Evolutionary conservation across 805 yeast species (phyloP).

Genomic region (Myxozyma sirexii): DNA sequence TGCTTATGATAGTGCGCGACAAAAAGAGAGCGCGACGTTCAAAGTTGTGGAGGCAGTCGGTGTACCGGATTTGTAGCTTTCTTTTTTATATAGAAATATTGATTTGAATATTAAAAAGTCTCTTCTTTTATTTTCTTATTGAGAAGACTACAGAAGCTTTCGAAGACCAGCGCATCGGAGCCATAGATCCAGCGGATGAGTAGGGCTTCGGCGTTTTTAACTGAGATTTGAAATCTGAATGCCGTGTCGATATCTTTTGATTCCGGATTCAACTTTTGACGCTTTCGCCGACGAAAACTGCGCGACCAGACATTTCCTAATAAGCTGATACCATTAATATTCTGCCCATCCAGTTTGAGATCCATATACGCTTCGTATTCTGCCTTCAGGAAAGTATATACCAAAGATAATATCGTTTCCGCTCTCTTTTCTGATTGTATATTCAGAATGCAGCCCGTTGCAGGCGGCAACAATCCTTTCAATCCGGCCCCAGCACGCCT

Average conservation of each 20-base stretch:
- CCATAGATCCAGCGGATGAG: conserved; percentile 23
- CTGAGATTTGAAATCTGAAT: conserved; percentile 13
- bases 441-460: neutral
- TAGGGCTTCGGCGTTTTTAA: neutral
- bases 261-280: conserved; percentile 3
- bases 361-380: neutral
- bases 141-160: conserved; percentile 29
- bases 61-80: no score
- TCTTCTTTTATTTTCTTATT: neutral
- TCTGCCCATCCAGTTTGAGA: neutral
- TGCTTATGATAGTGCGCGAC: conserved; percentile 20
- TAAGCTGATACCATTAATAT: neutral
- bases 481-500: neutral
- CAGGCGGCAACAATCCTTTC: neutral
- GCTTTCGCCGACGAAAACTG: conserved; percentile 22
- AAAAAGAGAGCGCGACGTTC: conserved; percentile 1
- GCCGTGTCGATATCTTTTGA: neutral
- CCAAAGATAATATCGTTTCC: neutral
- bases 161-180: conserved; percentile 12
- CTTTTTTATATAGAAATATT: neutral
- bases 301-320: conserved; percentile 33
- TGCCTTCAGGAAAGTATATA: neutral
- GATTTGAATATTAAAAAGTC: neutral
- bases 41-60: conserved; percentile 20
- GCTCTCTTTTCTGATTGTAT: neutral